A percentile compares a stretch with the other conserved stretches of the same genome.
Conservation (phyloP, 768 basidiomycete species). For the Rhodotorula graminis region DNA sequence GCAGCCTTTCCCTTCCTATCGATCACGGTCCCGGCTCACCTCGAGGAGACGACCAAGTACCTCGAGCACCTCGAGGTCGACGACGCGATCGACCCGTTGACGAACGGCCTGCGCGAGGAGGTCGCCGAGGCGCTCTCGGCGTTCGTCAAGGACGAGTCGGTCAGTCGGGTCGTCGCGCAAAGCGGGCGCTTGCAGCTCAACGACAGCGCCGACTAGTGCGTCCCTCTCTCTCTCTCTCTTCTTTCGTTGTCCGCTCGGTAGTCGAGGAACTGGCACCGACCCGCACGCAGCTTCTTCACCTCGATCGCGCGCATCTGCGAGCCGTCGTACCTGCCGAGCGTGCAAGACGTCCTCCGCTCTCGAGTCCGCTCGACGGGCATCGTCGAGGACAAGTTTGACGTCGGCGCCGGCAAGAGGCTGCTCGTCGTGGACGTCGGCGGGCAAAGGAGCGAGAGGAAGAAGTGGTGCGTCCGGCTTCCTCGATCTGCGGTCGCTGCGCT, state of each 20-base stretch:
- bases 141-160: conserved; percentile 3
- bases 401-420: conserved; percentile 53
- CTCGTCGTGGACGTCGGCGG: conserved; percentile 79
- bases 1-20: not conserved
- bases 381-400: conserved; percentile 90
- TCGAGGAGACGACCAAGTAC: not conserved
- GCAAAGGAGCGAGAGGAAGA: conserved; percentile 81
- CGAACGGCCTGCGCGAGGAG: not conserved
- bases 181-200: conserved; percentile 23
- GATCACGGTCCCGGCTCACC: conserved; percentile 1
- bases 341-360: conserved; percentile 88
- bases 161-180: conserved; percentile 3
- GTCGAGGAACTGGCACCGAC: too few relatives aligned
- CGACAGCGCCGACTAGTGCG: conserved; percentile 25
- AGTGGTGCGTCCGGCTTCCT: conserved; percentile 52
- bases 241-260: too few relatives aligned
- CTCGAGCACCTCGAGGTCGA: conserved; percentile 7
- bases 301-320: conserved; percentile 76
- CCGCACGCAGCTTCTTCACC: conserved; percentile 45
- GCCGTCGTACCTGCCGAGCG: conserved; percentile 74
- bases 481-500: not conserved
- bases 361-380: conserved; percentile 97
- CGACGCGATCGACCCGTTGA: not conserved
- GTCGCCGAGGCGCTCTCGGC: conserved; percentile 6
- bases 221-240: too few relatives aligned